Base-by-base conservation (phyloP, 768 basidiomycete genomes). In the Boletus barrowsii region DNA sequence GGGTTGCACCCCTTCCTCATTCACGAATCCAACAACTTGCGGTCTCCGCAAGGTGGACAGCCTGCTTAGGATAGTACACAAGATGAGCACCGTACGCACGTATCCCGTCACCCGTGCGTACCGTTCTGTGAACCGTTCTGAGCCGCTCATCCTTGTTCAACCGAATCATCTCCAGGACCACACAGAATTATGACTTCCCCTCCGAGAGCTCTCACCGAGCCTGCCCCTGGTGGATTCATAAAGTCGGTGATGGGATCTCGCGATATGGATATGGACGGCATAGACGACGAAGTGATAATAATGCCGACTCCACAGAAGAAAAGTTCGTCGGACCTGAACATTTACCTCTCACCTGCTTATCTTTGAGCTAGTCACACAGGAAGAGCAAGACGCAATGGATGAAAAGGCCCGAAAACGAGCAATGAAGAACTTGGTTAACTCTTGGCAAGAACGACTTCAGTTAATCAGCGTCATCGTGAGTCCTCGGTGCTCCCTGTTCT, bases 371-470 rank as follows among this genome's bases (percentile, higher is more conserved):
- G 77, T 69, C 33, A 75, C 79, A 1, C 81, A 83, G 54, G 68
- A 73, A 47, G 76, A 81, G 1, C 82, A 83, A 57, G 71, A 84
- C 57, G 59, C 71, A 9, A 68, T 63, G 24, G 83, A 84, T 53
- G 78, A 78, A 9, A 66, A 74, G 53, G 75, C 73, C 13, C 69
- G 73, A 37, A 71, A 69, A 57, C 73, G 75, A 47, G 80, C 77
- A 3, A 72, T 78, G 71, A 75, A 67, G 46, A 78, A 81, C 40
- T 73, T 84, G 3, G 73, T 82, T n/a, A 76, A 77, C 59, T 80
- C 80, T 4, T 85, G 83, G 83, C 78, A 81, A 73, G 83, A 84
- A 54, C 73, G 83, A 40, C 72, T 84, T 41, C 81, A 84, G 67
- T 69, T 84, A 11, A 83, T 85, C 65, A 79, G 75, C 39, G 75